Conservation (phyloP, 2,329 filamentous ascomycete genomes). For the Diaporthe aspalathi region DNA sequence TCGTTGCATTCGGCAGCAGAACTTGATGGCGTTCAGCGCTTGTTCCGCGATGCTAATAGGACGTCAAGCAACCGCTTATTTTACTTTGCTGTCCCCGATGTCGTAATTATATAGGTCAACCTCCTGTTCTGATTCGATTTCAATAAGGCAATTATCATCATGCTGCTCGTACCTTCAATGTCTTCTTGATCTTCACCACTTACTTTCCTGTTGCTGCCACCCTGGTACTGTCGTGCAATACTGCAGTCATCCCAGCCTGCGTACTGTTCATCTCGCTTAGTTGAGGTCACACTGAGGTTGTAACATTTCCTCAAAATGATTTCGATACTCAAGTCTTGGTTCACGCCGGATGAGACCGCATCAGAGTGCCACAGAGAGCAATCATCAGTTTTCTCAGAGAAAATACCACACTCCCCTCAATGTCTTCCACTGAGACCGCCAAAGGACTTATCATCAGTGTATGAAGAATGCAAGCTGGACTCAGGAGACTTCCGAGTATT, state of each 20-base stretch:
- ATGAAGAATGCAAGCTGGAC: neutral
- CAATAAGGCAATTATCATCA: neutral
- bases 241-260: neutral
- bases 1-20: neutral
- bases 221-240: neutral
- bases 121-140: neutral
- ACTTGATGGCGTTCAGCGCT: neutral
- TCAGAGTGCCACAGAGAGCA: neutral
- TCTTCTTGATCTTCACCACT: neutral
- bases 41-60: neutral
- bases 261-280: neutral
- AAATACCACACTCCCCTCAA: neutral
- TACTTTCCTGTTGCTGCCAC: no score
- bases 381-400: neutral
- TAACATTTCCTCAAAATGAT: neutral
- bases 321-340: neutral
- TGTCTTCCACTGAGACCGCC: neutral
- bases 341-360: neutral
- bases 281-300: neutral
- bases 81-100: neutral
- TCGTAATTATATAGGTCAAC: neutral
- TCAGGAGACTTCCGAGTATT: neutral
- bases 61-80: neutral
- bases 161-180: neutral
- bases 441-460: neutral